Evolutionary conservation across 768 basidiomycete species (phyloP), one percentile per base, ranked within the genome.

Genomic region (Leucocoprinus sp.): DNA sequence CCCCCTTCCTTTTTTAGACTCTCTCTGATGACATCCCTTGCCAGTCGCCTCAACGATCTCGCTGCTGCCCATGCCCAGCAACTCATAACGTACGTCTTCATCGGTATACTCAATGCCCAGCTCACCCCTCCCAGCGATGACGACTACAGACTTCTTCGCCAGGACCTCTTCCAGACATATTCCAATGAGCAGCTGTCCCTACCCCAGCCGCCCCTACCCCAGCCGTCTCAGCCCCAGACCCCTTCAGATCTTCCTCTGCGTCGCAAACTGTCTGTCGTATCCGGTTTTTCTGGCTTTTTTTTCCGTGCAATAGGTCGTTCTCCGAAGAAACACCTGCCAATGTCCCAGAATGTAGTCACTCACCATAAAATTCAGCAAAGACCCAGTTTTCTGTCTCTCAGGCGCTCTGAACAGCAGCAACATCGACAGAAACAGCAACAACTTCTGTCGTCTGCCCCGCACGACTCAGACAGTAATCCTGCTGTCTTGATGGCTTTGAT

Each of bases 91-190:
- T 80, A 57, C 11, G 26, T 27, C 11, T 27, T 50, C 71, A 67
- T 48, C 23, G 9, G 2, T 42, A 19, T n/a, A n/a, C n/a, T 21
- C 48, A n/a, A n/a, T n/a, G n/a, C n/a, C n/a, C 24, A 21, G n/a
- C 24, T 19, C 36, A 26, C 29, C 34, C n/a, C 27, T 5, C 37
- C 21, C 60, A 86, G 84, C 54, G 82, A 85, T 59, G 80, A 84
- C 52, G 83, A 83, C 59, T 85, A 84, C 55, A 75, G 83, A 19
- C 62, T 84, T 8, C 69, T 86, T 35, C 75, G 83, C 8, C 80
- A 80, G 58, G 78, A 75, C 55, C 63, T 80, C 28, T 85, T 86
- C 54, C 76, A 83, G 58, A 73, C 77, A 33, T 71, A 21, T 7
- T n/a, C n/a, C n/a, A n/a, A n/a, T n/a, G n/a, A n/a, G 37, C 38